These are phyloP conservation scores for Globisporangium paddicum DNA, from an alignment of 352 stramenopile genomes.

Conservation along the genomic window DNA sequence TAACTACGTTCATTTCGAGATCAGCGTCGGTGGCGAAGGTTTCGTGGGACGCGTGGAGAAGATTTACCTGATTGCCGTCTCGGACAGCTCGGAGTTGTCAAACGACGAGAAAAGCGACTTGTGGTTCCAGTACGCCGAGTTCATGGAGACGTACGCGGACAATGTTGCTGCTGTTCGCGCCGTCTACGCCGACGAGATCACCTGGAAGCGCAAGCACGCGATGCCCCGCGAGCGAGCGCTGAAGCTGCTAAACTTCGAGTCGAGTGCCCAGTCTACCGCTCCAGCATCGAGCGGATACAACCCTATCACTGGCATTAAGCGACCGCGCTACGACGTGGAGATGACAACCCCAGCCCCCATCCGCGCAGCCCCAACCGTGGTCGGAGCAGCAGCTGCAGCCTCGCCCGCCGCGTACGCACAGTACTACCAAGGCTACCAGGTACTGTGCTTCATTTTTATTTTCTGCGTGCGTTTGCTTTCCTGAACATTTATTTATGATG, in stretches of 20 bases:
- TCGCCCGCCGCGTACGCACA: slow-evolving; percentile 29
- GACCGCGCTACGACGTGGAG: slow-evolving; percentile 36
- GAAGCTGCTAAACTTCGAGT: slow-evolving; percentile 53
- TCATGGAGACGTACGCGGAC: slow-evolving; percentile 52
- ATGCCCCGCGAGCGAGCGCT: slow-evolving; percentile 46
- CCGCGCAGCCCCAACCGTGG: slow-evolving; percentile 9
- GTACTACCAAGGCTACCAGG: slow-evolving; percentile 81
- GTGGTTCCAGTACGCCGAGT: slow-evolving; percentile 78
- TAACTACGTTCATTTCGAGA: slow-evolving; percentile 69
- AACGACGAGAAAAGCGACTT: slow-evolving; percentile 78
- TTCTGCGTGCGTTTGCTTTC: slow-evolving; percentile 4
- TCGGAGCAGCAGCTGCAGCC: slow-evolving; percentile 25
- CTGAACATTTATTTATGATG: slow-evolving; percentile 13
- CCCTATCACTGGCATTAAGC: slow-evolving; percentile 44
- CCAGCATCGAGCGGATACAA: slow-evolving; percentile 11
- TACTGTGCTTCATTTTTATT: slow-evolving; percentile 31
- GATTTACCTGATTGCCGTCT: slow-evolving; percentile 44
- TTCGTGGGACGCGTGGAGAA: slow-evolving; percentile 33
- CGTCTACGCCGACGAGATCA: slow-evolving; percentile 43
- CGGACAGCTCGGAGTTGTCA: slow-evolving; percentile 42
- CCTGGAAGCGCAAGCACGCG: slow-evolving; percentile 64
- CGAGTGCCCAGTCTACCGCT: slow-evolving; percentile 6
- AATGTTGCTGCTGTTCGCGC: slow-evolving; percentile 43
- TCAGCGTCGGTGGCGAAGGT: slow-evolving; percentile 23
- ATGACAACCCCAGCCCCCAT: slow-evolving; percentile 17